These are phyloP conservation scores for Calonectria hongkongensis DNA, from an alignment of 2,329 filamentous ascomycete species.

Conservation along the genomic window DNA sequence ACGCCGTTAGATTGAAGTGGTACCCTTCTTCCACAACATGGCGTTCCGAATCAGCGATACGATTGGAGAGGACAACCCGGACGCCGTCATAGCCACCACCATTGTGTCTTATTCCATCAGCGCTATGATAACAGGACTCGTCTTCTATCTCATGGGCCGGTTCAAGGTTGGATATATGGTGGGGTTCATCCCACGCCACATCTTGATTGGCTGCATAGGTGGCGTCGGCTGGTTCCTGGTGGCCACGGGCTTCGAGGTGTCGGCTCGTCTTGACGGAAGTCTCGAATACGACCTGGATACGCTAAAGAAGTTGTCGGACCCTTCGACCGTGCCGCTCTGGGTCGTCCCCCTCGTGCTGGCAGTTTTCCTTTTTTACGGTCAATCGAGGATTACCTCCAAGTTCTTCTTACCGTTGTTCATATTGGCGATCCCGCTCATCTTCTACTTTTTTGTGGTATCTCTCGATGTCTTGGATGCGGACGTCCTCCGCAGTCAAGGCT, in stretches of 20 bases:
- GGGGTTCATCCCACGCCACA: conserved; percentile 97
- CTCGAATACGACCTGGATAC: conserved; percentile 88
- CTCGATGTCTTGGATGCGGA: conserved; percentile 81
- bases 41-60: conserved; percentile 87
- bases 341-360: conserved; percentile 85
- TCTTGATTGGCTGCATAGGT: conserved; percentile 96
- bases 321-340: conserved; percentile 89
- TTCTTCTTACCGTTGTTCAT: conserved; percentile 93
- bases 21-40: conserved; percentile 99
- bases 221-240: conserved; percentile 97
- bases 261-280: conserved; percentile 89
- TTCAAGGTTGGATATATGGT: conserved; percentile 94
- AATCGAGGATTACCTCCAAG: conserved; percentile 85
- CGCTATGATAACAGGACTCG: conserved; percentile 90
- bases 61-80: conserved; percentile 86
- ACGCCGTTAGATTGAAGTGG: conserved; percentile 86
- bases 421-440: conserved; percentile 82
- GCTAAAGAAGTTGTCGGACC: conserved; percentile 81
- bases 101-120: conserved; percentile 94
- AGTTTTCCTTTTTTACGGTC: conserved; percentile 83
- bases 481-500: conserved; percentile 82
- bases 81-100: conserved; percentile 93
- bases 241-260: conserved; percentile 94
- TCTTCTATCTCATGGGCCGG: conserved; percentile 93
- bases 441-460: conserved; percentile 85